phyloP scores from a whole-genome alignment of 2,329 filamentous ascomycete genomes.

The Epichloe uncinata region DNA sequence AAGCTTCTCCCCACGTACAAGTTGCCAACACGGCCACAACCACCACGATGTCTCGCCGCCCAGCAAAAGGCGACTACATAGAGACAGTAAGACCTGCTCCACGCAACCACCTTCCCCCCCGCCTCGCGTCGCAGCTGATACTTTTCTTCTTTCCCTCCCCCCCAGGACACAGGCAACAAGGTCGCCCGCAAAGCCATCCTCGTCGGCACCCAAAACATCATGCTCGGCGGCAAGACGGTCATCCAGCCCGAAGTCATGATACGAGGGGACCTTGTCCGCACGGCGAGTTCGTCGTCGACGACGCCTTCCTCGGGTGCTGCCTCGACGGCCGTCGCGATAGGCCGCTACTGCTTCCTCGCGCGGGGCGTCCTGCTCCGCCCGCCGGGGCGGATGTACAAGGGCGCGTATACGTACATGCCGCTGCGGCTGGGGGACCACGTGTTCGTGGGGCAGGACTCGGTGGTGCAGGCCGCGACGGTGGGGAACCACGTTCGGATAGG shows the following conservation, averaged over 20 bases:
- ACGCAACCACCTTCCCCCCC: neutral
- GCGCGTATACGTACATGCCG: slow-evolving; percentile 68
- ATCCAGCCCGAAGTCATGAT: slow-evolving; percentile 94
- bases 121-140: slow-evolving; percentile 1
- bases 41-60: slow-evolving; percentile 57
- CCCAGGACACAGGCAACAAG: slow-evolving; percentile 93
- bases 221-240: slow-evolving; percentile 88
- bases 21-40: neutral
- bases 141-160: neutral
- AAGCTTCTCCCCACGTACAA: neutral
- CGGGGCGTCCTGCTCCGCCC: slow-evolving; percentile 68
- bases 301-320: slow-evolving; percentile 29
- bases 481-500: slow-evolving; percentile 82
- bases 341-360: slow-evolving; percentile 81
- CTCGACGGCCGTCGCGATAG: slow-evolving; percentile 64
- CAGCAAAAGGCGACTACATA: slow-evolving; percentile 84
- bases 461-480: slow-evolving; percentile 73
- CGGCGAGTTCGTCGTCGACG: slow-evolving; percentile 28
- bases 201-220: slow-evolving; percentile 94
- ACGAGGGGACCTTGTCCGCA: slow-evolving; percentile 69
- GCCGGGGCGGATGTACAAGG: slow-evolving; percentile 70
- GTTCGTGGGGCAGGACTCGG: slow-evolving; percentile 62
- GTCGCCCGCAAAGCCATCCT: slow-evolving; percentile 86
- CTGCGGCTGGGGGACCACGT: slow-evolving; percentile 92
- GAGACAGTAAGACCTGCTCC: slow-evolving; percentile 55